These are phyloP conservation scores for Nemophila menziesii DNA, from an alignment of 257 asterid species.

Conservation along the genomic window DNA sequence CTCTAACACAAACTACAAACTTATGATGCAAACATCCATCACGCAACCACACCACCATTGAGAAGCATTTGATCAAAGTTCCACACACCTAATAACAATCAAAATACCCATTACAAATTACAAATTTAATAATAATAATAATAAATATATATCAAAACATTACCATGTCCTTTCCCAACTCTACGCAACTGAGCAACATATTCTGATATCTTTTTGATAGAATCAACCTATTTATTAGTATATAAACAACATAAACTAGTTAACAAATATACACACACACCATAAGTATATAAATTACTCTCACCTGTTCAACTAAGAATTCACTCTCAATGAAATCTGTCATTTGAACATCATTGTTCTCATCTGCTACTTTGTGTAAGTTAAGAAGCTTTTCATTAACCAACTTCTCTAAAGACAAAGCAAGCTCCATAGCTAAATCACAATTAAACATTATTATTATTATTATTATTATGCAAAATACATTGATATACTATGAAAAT, in stretches of 20 bases:
- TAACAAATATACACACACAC: not conserved
- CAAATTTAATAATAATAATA: not conserved
- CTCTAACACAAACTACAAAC: too few relatives aligned
- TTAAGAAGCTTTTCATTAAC: slow-evolving; percentile 40
- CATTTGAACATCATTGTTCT: slow-evolving; percentile 28
- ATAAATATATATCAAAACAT: not conserved
- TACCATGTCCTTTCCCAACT: slow-evolving; percentile 49
- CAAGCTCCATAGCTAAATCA: slow-evolving; percentile 47
- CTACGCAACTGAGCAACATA: slow-evolving; percentile 45
- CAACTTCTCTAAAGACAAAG: slow-evolving; percentile 42
- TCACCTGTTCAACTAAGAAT: slow-evolving; percentile 38
- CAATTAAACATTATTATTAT: not conserved
- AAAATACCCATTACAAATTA: not conserved
- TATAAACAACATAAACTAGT: not conserved
- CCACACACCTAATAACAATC: slow-evolving; percentile 26
- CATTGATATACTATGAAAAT: not conserved
- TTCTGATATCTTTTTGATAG: slow-evolving; percentile 40
- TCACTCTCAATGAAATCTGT: slow-evolving; percentile 31
- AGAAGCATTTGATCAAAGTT: slow-evolving; percentile 40
- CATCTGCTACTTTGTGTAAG: slow-evolving; percentile 33
- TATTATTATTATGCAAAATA: not conserved
- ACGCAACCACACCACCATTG: slow-evolving; percentile 14
- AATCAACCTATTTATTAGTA: slow-evolving; percentile 26
- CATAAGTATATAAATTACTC: not conserved
- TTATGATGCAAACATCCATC: not conserved